Base-by-base conservation (phyloP, 139 green algal species). In the Yamagishiella unicocca region DNA sequence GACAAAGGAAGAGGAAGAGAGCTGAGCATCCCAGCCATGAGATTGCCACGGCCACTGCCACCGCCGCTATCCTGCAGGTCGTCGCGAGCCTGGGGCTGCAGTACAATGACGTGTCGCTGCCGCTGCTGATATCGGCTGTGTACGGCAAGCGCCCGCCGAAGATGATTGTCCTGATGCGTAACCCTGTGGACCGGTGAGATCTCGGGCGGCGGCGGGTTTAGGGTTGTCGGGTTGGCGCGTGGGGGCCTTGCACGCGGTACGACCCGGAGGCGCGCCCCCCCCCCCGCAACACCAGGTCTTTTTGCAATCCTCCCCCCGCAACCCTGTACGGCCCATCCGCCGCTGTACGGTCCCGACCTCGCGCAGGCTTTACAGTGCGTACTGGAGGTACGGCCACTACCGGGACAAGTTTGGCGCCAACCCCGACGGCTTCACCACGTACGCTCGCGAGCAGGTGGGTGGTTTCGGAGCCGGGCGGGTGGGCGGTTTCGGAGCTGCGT, bases 371-470 rank as follows among this genome's bases (percentile, higher is more conserved):
- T 80, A 87, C 66, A 46, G 25, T 29, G 29, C 71, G 10, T 82
- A 70, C 29, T 82, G 78, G 78, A 74, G 37, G 25, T 86, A 92
- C 68, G 61, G 78, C 22, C 89, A 92, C 66, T 92, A 92, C 67
- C 35, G 77, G 1, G 35, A 29, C 29, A 91, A 91, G 87, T 93
- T 90, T 82, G 90, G 90, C 27, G 2, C 81, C 5, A 83, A 0
- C 7, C 38, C 68, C 9, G 55, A 89, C 50, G 90, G 88, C 61
- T 92, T 93, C 53, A 21, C 84, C 4, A 43, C 35, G n/a, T 93
- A 92, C 53, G 88, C 90, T 0, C 73, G 89, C 22, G 90, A 91
- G 70, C 88, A 93, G 81, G 82, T 87, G 33, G 1, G 71, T 25
- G 6, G 22, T 25, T 68, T 33, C 58, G 29, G 22, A 27, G 12